These are phyloP conservation scores for Zoysia japonica DNA, from an alignment of 176 grass and related monocot species.

Conservation along the genomic window DNA sequence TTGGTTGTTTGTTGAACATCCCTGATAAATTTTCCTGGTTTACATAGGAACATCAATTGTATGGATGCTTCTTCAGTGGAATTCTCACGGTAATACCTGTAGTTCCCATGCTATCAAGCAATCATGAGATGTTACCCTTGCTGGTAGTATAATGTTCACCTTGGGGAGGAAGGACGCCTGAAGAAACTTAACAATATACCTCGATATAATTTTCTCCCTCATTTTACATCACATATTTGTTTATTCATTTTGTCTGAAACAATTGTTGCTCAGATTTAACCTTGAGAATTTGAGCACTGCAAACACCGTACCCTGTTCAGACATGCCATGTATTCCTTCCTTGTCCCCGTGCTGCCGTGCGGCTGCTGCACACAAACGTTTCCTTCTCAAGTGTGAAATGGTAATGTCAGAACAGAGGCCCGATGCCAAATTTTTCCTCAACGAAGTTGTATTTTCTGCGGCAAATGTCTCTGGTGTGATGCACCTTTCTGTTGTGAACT, in stretches of 20 bases:
- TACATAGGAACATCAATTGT: slow-evolving; percentile 58
- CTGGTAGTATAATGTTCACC: background rate
- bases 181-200: background rate
- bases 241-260: no score
- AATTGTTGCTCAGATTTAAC: no score
- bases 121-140: slow-evolving; percentile 12
- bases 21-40: slow-evolving; percentile 6
- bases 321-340: background rate
- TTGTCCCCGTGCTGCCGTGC: background rate
- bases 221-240: background rate
- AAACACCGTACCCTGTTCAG: no score
- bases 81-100: slow-evolving; percentile 41
- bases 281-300: no score
- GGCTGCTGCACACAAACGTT: background rate
- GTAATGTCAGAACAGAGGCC: no score
- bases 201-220: background rate
- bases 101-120: slow-evolving; percentile 34
- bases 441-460: background rate
- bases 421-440: background rate
- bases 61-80: slow-evolving; percentile 79
- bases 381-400: background rate
- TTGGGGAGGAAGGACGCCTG: background rate
- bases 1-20: background rate
- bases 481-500: no score
- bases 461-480: background rate